A percentile compares a stretch with the other conserved stretches of the same genome.
Conservation (phyloP, 768 basidiomycete species). For the Trametes punicea region DNA sequence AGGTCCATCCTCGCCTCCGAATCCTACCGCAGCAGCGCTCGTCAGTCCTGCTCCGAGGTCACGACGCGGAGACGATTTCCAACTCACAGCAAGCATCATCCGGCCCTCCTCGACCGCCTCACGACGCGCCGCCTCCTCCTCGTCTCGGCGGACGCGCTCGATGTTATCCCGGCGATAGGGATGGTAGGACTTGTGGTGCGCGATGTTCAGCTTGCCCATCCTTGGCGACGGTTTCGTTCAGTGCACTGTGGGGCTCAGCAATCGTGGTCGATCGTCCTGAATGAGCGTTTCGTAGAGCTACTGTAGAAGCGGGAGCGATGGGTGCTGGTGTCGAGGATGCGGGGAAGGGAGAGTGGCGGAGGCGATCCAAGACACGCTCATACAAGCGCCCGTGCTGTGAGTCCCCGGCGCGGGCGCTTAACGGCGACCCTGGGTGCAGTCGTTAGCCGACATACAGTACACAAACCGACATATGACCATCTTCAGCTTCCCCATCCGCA, state of each 20-base stretch:
- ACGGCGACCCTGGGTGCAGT: neutral
- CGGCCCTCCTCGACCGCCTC: conserved; percentile 69
- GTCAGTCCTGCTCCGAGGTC: neutral
- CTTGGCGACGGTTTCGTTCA: neutral
- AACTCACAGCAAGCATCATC: conserved; percentile 65
- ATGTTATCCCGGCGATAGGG: conserved; percentile 85
- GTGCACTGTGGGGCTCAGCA: too few species aligned
- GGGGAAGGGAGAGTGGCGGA: neutral
- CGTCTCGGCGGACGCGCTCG: conserved; percentile 74
- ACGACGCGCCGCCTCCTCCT: conserved; percentile 68
- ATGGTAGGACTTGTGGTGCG: conserved; percentile 89
- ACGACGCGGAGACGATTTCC: neutral
- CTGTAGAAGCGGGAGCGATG: too few species aligned
- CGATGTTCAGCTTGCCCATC: conserved; percentile 87
- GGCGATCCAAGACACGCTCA: neutral
- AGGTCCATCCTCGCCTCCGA: conserved; percentile 73
- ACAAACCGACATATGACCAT: too few species aligned
- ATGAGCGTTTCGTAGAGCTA: too few species aligned
- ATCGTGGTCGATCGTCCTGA: too few species aligned
- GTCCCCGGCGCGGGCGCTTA: neutral
- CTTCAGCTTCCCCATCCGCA: too few species aligned
- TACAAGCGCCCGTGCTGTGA: neutral
- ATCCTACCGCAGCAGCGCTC: conserved; percentile 44
- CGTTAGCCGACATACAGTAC: neutral
- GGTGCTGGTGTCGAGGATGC: neutral